phyloP scores from a whole-genome alignment of 164 flowering plant genomes.

The Macadamia tetraphylla region DNA sequence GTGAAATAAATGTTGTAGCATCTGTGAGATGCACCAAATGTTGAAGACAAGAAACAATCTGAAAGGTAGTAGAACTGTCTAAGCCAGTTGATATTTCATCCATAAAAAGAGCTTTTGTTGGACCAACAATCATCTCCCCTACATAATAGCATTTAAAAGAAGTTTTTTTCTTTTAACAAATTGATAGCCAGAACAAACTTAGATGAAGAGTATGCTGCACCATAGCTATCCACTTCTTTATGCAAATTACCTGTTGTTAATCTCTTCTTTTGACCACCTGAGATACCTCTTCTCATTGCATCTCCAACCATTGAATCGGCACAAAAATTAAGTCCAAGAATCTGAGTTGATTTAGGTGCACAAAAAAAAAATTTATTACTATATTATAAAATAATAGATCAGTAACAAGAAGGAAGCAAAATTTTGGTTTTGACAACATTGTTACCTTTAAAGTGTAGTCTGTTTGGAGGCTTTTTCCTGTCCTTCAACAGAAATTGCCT shows the following conservation, averaged over 20 bases:
- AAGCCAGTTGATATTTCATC: conserved; percentile 79
- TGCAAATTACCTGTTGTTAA: conserved; percentile 20
- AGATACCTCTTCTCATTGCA: conserved; percentile 25
- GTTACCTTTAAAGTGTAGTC: conserved; percentile 25
- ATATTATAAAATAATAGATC: neutral
- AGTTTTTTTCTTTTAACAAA: too few species aligned
- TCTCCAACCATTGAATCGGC: conserved; percentile 26
- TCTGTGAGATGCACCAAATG: conserved; percentile 60
- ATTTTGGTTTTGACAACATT: neutral
- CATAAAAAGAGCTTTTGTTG: conserved; percentile 61
- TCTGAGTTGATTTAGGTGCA: conserved; percentile 4
- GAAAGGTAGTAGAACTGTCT: conserved; percentile 74
- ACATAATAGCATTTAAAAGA: conserved; percentile 2
- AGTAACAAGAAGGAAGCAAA: neutral
- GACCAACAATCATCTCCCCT: conserved; percentile 81
- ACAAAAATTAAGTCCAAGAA: conserved; percentile 28
- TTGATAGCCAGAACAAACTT: neutral
- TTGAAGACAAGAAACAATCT: conserved; percentile 49
- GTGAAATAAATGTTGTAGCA: conserved; percentile 50
- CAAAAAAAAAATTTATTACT: neutral
- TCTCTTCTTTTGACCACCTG: conserved; percentile 31
- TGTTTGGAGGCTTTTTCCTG: conserved; percentile 15
- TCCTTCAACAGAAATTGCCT: conserved; percentile 20
- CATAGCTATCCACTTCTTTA: too few species aligned
- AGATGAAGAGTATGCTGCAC: too few species aligned